A percentile compares a stretch with the other conserved stretches of the same genome.
phyloP scores from a whole-genome alignment of 1,139 yeast genomes.

The Spencermartinsiella ligniputridi region DNA sequence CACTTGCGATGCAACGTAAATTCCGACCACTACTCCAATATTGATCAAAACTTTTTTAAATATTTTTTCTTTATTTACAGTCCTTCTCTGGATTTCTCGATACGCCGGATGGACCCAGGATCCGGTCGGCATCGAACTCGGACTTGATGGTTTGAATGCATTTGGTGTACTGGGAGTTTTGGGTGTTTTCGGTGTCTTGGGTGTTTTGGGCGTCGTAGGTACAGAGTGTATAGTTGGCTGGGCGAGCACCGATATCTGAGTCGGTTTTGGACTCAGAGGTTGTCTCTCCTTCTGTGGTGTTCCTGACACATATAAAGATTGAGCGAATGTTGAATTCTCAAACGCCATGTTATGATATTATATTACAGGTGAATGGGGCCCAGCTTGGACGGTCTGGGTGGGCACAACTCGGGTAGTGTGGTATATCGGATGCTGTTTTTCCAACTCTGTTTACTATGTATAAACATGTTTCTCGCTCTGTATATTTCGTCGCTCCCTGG shows the following conservation, averaged over 20 bases:
- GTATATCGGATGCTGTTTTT: too few species aligned
- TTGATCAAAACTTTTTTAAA: slow-evolving; percentile 35
- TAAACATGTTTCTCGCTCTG: too few species aligned
- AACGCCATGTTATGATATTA: too few species aligned
- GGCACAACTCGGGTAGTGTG: too few species aligned
- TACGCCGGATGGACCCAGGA: slow-evolving; percentile 27
- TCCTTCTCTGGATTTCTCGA: slow-evolving; percentile 20
- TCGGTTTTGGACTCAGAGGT: slow-evolving; percentile 1
- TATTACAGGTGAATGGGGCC: too few species aligned
- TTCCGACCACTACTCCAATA: slow-evolving; percentile 27
- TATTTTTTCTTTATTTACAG: slow-evolving; percentile 37
- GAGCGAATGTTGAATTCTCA: slow-evolving; percentile 27
- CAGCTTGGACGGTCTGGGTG: too few species aligned
- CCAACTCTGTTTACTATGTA: too few species aligned
- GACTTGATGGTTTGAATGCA: slow-evolving; percentile 17
- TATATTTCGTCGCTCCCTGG: too few species aligned
- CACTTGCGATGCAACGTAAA: slow-evolving; percentile 30
- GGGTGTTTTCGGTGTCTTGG: neutral
- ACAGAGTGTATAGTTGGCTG: slow-evolving; percentile 2
- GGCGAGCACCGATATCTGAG: slow-evolving; percentile 4
- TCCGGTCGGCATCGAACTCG: slow-evolving; percentile 23
- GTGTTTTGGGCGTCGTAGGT: neutral
- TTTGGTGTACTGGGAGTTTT: slow-evolving; percentile 11
- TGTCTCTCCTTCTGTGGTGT: slow-evolving; percentile 12
- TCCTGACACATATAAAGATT: slow-evolving; percentile 25